phyloP scores from a whole-genome alignment of 352 stramenopile species.

The Globisporangium barbulae region DNA sequence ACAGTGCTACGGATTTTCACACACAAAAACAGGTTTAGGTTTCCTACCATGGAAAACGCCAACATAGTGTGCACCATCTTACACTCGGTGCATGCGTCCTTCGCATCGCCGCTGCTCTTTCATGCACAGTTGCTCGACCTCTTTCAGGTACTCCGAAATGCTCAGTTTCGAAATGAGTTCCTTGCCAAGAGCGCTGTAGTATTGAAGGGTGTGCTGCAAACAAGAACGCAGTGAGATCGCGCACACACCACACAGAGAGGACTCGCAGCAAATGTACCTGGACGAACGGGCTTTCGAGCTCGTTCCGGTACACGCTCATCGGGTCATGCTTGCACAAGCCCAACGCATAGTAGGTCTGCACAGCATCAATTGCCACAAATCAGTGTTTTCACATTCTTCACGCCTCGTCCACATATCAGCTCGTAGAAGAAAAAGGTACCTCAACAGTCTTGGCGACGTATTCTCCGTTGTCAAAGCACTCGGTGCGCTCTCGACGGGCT shows the following conservation, averaged over 20 bases:
- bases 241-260: neutral
- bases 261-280: slow-evolving; percentile 25
- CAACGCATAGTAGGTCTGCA: slow-evolving; percentile 75
- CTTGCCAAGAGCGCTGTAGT: slow-evolving; percentile 65
- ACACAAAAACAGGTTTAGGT: neutral
- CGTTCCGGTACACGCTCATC: slow-evolving; percentile 78
- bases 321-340: slow-evolving; percentile 72
- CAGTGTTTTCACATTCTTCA: slow-evolving; percentile 1
- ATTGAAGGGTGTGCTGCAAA: slow-evolving; percentile 54
- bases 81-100: slow-evolving; percentile 72
- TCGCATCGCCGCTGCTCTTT: slow-evolving; percentile 83
- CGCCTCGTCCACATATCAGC: neutral
- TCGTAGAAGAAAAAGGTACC: slow-evolving; percentile 23
- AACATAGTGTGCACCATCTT: slow-evolving; percentile 15
- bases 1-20: slow-evolving; percentile 46
- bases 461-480: slow-evolving; percentile 73
- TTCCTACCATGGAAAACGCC: neutral
- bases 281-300: slow-evolving; percentile 71
- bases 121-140: slow-evolving; percentile 66
- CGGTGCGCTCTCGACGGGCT: slow-evolving; percentile 44
- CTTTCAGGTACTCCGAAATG: slow-evolving; percentile 72
- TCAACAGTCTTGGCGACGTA: slow-evolving; percentile 65
- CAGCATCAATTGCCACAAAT: slow-evolving; percentile 1
- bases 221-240: neutral
- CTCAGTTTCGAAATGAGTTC: slow-evolving; percentile 58